Evolutionary conservation across 2,329 filamentous ascomycete genomes (phyloP), one percentile per base, ranked within the genome.

Genomic region (Alternaria sp.): DNA sequence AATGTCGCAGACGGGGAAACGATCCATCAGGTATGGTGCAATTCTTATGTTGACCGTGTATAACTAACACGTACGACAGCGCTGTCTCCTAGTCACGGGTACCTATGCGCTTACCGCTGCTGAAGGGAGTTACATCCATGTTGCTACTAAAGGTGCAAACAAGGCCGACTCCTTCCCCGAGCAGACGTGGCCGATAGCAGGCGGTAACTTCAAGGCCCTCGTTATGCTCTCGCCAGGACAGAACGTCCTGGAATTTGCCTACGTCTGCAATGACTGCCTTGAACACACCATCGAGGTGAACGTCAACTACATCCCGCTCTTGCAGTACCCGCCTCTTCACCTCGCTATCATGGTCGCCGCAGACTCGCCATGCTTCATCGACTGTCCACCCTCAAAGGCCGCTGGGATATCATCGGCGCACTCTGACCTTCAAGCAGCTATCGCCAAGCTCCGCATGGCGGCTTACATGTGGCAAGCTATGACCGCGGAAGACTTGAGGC

Each of bases 391-490:
- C 10, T 49, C 63, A 46, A 77, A 79, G 52, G 61, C 65, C 6
- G 70, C 59, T 9, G 75, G 69, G 15, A 19, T 72, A 2, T 69
- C 69, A 21, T 73, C 71, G 3, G 66, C 75, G 4, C 75, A 78
- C 40, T 68, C 68, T 6, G 69, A 70, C 46, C 61, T 79, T 7
- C 64, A 74, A n/a, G 74, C 74, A 28, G 75, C 72, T 5, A 69
- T 76, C 40, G 69, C 70, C 8, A 79, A 79, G 67, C 66, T 78
- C 12, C 70, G 75, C n/a, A 77, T 75, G 69, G 71, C 75, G 7
- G 75, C 76, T 3, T 77, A 76, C 62, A 77, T 78, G 75, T 78
- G 75, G 75, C 75, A 79, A 59, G 75, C 75, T 13, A 67, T 75
- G 66, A 77, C 74, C n/a, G 76, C 75, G 2, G 75, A 78, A 60